These are phyloP conservation scores for Phaseolus coccineus DNA, from an alignment of 331 rosid genomes.

Conservation along the genomic window DNA sequence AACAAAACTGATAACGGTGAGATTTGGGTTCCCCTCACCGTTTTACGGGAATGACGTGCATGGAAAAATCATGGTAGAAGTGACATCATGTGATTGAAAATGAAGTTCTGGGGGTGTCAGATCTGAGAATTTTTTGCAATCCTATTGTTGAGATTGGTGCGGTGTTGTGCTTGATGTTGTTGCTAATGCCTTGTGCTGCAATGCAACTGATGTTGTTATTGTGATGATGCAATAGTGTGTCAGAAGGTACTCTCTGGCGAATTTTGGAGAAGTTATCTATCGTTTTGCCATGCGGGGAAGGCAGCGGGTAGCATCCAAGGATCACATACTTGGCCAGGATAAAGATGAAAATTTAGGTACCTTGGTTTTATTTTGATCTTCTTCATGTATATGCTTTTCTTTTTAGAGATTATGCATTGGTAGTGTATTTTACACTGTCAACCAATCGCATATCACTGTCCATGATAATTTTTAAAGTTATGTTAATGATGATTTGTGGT, in stretches of 20 bases:
- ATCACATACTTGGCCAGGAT: conserved; percentile 47
- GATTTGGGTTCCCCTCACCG: conserved; percentile 8
- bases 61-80: conserved; percentile 7
- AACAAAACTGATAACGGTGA: conserved; percentile 2
- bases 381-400: neutral
- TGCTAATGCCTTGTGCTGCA: neutral
- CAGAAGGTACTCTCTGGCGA: conserved; percentile 32
- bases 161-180: neutral
- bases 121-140: conserved; percentile 41
- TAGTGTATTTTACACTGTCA: neutral
- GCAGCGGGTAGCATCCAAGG: conserved; percentile 68
- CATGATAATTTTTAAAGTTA: neutral
- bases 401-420: neutral
- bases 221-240: conserved; percentile 43
- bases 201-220: conserved; percentile 26
- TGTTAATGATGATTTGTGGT: neutral
- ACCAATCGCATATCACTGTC: neutral
- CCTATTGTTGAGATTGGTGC: neutral
- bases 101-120: conserved; percentile 38
- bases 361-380: conserved; percentile 34
- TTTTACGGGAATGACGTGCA: conserved; percentile 41
- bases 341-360: conserved; percentile 64
- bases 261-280: conserved; percentile 46
- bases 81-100: conserved; percentile 18
- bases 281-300: conserved; percentile 75